Evolutionary conservation across 2,329 filamentous ascomycete genomes (phyloP), one percentile per base, ranked within the genome.

Genomic region (Xylariaceae sp.): DNA sequence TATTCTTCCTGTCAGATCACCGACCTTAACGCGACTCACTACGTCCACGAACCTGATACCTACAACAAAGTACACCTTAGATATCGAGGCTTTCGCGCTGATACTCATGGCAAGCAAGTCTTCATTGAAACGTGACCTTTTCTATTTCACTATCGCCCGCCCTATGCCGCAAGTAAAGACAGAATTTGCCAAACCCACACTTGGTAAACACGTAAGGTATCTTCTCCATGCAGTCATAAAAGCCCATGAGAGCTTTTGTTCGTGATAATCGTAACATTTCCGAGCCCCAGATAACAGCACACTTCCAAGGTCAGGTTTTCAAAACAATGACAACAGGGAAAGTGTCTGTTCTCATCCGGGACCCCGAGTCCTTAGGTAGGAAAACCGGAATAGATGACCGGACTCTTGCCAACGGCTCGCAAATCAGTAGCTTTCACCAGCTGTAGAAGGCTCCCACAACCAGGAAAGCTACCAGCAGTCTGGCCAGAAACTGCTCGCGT

Each of bases 321-420:
- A 18, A 18, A 18, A 18, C 17, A 18, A 18, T 18, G 17, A 49
- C 51, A 61, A 64, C 57, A 67, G 62, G 7, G 4, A 6, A 15
- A 34, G 30, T 15, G 6, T 11, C 17, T 8, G 7, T 15, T 15
- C 8, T 63, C 59, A 60, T 65, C 56, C 65, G 66, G 62, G 66
- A 66, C 66, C 62, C 62, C 53, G 53, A 51, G 53, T 58, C 49
- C 23, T 30, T 30, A 30, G 23, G 23, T 30, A 30, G 23, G 23
- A 30, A 51, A 57, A 23, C 47, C 17, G 34, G 52, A 44, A 51
- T 51, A 41, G 11, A 41, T 41, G 37, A 41, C 48, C 41, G 51
- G 57, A 13, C 49, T 55, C 54, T 23, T 41, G 37, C 9, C 37
- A 44, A 58, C 58, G 51, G 51, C 51, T 54, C 51, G 59, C 56